Evolutionary conservation across 164 flowering plant species (phyloP).

Genomic region (Vitis vinifera): ASM3070453v1 NC_081815.1:5928001-5928500

Average conservation of each 20-base stretch:
- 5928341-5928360: background rate
- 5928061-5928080: background rate
- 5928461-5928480: too few species aligned
- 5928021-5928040: slow-evolving; percentile 7
- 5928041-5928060: slow-evolving; percentile 7
- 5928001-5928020: slow-evolving; percentile 8
- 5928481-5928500: too few species aligned
- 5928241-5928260: slow-evolving; percentile 11
- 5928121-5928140: slow-evolving; percentile 9
- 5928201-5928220: slow-evolving; percentile 13
- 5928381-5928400: too few species aligned
- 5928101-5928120: slow-evolving; percentile 15
- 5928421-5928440: too few species aligned
- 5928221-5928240: slow-evolving; percentile 15
- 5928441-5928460: too few species aligned
- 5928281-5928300: slow-evolving; percentile 9
- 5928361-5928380: too few species aligned
- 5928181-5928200: background rate
- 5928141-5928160: background rate
- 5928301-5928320: slow-evolving; percentile 7
- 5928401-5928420: too few species aligned
- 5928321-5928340: slow-evolving; percentile 8
- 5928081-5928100: slow-evolving; percentile 4
- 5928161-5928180: background rate
- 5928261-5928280: slow-evolving; percentile 16